phyloP scores from a whole-genome alignment of 2,329 filamentous ascomycete genomes.

The Fusarium pseudoanthophilum region DNA sequence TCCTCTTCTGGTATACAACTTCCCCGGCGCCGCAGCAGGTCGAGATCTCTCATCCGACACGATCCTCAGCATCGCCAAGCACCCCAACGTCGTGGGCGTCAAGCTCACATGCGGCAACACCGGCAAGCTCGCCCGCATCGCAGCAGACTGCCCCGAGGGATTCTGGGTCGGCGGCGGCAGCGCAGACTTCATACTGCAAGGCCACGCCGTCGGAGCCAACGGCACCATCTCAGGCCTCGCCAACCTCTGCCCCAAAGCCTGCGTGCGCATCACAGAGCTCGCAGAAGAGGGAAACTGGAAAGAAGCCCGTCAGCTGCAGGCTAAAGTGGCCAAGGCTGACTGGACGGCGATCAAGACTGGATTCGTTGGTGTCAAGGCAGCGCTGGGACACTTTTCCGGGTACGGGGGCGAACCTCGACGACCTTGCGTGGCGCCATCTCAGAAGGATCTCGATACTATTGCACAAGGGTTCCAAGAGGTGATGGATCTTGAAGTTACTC shows the following conservation, averaged over 20 bases:
- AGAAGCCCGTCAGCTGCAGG: slow-evolving; percentile 52
- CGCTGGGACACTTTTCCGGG: slow-evolving; percentile 54
- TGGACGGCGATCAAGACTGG: slow-evolving; percentile 61
- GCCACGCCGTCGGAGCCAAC: slow-evolving; percentile 53
- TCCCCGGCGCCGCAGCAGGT: slow-evolving; percentile 69
- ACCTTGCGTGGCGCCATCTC: slow-evolving; percentile 52
- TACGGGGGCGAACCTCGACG: slow-evolving; percentile 54
- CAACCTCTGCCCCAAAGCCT: slow-evolving; percentile 53
- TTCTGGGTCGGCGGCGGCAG: slow-evolving; percentile 53
- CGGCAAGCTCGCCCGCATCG: slow-evolving; percentile 66
- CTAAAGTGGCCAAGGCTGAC: slow-evolving; percentile 57
- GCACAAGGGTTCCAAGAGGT: slow-evolving; percentile 52
- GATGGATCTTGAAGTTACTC: slow-evolving; percentile 45
- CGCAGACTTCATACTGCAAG: slow-evolving; percentile 56
- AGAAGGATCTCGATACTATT: slow-evolving; percentile 49
- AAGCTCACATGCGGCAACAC: slow-evolving; percentile 75
- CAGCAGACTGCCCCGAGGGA: slow-evolving; percentile 51
- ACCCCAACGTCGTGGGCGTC: slow-evolving; percentile 70
- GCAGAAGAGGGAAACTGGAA: slow-evolving; percentile 48
- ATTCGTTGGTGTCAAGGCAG: slow-evolving; percentile 61
- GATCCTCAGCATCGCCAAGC: slow-evolving; percentile 63
- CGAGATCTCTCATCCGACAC: slow-evolving; percentile 70
- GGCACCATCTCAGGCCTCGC: slow-evolving; percentile 55
- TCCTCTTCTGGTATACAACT: slow-evolving; percentile 74
- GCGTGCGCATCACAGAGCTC: slow-evolving; percentile 49